These are phyloP conservation scores for Apiotrichum veenhuisii DNA, from an alignment of 1,284 basidiomycete genomes.

Conservation along the genomic window DNA sequence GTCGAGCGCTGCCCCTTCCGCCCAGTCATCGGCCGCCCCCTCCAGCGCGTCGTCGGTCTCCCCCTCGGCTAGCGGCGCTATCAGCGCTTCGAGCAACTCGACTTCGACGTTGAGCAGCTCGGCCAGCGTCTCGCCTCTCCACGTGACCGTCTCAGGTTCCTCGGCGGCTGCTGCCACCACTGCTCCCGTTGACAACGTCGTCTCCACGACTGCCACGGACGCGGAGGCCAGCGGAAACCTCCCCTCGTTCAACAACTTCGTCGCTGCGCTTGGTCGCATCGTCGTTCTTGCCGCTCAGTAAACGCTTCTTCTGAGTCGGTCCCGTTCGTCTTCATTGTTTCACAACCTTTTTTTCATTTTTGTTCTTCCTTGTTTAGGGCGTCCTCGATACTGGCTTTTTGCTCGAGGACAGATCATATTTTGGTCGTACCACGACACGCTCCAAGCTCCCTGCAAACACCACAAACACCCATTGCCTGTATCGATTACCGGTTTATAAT, in stretches of 20 bases:
- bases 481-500: constrained; percentile 13
- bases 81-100: neutral
- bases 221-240: constrained; percentile 26
- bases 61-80: neutral
- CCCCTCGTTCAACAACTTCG: constrained; percentile 34
- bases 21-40: constrained; percentile 3
- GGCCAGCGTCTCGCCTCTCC: constrained; percentile 10
- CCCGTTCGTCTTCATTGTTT: neutral
- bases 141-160: constrained; percentile 3
- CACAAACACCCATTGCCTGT: neutral
- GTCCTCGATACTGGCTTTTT: neutral
- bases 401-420: neutral
- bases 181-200: constrained; percentile 2
- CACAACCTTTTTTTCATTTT: neutral
- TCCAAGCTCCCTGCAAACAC: neutral
- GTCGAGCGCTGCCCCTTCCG: neutral
- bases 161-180: constrained; percentile 9
- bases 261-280: constrained; percentile 37
- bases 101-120: neutral
- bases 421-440: no score
- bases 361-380: neutral
- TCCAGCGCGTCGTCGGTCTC: neutral
- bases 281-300: constrained; percentile 32
- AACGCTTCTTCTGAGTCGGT: neutral
- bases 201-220: constrained; percentile 4